A percentile compares a stretch with the other conserved stretches of the same genome.
These are phyloP conservation scores for Aureobasidium melanogenum DNA, from an alignment of 2,329 filamentous ascomycete genomes.

Conservation along the genomic window DNA sequence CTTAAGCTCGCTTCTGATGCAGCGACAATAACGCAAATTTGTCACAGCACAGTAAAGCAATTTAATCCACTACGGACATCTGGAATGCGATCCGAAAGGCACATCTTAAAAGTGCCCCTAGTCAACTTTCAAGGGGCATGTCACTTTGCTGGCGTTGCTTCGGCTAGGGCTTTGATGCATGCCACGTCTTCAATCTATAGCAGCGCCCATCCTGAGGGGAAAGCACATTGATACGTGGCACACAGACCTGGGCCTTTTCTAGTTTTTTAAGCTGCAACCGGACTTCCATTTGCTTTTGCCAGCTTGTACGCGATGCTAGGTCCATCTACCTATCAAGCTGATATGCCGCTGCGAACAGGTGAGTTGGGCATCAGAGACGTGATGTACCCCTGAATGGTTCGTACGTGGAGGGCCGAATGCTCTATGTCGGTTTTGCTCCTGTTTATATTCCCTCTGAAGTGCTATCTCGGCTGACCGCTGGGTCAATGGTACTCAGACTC, in stretches of 20 bases:
- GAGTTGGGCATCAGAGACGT: slow-evolving; percentile 1
- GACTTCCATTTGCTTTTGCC: neutral
- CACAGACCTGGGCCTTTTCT: neutral
- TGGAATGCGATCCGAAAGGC: neutral
- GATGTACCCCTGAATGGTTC: neutral
- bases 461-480: neutral
- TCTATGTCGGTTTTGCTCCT: neutral
- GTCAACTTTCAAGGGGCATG: neutral
- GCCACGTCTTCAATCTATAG: slow-evolving; percentile 3
- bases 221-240: neutral
- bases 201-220: neutral
- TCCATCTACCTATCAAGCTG: neutral
- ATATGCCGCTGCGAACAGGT: neutral
- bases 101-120: neutral
- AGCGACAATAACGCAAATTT: neutral
- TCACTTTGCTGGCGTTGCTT: neutral
- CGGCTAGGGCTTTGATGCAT: neutral
- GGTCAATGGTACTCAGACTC: neutral
- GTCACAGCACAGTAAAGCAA: neutral
- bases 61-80: too few species aligned
- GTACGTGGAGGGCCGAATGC: neutral
- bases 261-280: too few species aligned
- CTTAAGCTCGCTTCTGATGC: neutral
- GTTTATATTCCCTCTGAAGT: neutral
- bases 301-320: neutral